phyloP scores from a whole-genome alignment of 2,329 filamentous ascomycete species.

The Colletotrichum sublineola region DNA sequence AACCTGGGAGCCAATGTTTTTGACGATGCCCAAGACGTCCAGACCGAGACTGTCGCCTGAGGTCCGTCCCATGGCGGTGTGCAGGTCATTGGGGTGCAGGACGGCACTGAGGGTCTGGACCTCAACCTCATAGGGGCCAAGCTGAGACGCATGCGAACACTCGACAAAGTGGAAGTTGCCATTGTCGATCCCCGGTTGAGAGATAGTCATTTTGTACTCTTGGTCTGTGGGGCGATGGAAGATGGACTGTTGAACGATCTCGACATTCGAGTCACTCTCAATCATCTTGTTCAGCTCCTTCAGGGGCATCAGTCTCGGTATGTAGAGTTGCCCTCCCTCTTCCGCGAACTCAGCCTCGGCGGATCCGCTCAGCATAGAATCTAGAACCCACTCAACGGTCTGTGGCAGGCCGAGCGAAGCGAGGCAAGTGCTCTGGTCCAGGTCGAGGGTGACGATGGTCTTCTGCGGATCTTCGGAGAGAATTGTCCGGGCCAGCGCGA shows the following conservation, averaged over 20 bases:
- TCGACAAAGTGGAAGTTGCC: constrained; percentile 46
- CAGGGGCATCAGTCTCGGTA: constrained; percentile 61
- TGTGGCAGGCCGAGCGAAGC: constrained; percentile 46
- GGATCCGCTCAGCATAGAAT: constrained; percentile 35
- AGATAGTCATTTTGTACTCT: constrained; percentile 45
- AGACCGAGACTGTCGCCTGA: constrained; percentile 52
- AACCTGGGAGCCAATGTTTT: constrained; percentile 51
- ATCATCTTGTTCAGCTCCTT: constrained; percentile 59
- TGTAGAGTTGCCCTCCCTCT: constrained; percentile 52
- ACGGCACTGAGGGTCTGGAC: constrained; percentile 55
- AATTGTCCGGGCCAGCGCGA: constrained; percentile 62
- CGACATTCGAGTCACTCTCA: constrained; percentile 47
- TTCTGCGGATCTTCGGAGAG: constrained; percentile 63
- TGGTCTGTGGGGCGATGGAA: not conserved
- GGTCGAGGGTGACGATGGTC: constrained; percentile 59
- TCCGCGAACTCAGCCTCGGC: constrained; percentile 61
- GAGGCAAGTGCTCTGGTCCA: constrained; percentile 46
- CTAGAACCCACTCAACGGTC: constrained; percentile 46
- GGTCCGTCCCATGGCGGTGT: constrained; percentile 52
- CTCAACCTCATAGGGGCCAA: constrained; percentile 54
- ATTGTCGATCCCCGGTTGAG: constrained; percentile 47
- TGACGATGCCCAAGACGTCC: constrained; percentile 58
- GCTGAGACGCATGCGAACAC: constrained; percentile 30
- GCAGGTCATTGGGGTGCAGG: constrained; percentile 54
- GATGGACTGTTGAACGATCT: constrained; percentile 1